phyloP scores from a whole-genome alignment of 108 stramenopile genomes.

The Cyclotella baltica region DNA sequence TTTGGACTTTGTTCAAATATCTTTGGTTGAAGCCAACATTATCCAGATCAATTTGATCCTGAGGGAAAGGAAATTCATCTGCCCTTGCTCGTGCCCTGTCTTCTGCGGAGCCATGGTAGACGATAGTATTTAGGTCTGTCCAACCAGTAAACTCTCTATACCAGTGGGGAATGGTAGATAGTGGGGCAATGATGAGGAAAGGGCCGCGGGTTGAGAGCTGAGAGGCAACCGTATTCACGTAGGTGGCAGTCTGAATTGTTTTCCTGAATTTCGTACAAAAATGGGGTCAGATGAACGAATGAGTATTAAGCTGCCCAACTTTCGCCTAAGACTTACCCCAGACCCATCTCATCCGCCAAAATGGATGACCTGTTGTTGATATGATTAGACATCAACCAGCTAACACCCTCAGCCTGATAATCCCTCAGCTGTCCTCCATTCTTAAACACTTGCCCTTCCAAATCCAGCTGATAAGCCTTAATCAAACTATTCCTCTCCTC shows the following conservation, averaged over 20 bases:
- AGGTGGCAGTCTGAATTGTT: constrained; percentile 90
- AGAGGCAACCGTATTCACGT: constrained; percentile 68
- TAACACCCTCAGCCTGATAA: constrained; percentile 95
- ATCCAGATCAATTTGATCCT: constrained; percentile 61
- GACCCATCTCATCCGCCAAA: constrained; percentile 97
- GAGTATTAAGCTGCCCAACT: not conserved
- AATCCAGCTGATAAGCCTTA: constrained; percentile 59
- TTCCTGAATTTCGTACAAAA: constrained; percentile 47
- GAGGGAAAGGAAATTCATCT: constrained; percentile 81
- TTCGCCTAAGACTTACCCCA: constrained; percentile 63
- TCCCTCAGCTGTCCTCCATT: constrained; percentile 89
- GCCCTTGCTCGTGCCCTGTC: constrained; percentile 83
- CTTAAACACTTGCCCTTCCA: constrained; percentile 61
- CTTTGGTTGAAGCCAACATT: constrained; percentile 63
- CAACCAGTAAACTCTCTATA: constrained; percentile 90
- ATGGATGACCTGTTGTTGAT: constrained; percentile 82
- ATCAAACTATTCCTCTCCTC: constrained; percentile 60
- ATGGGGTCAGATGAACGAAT: not conserved
- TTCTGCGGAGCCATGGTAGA: constrained; percentile 91
- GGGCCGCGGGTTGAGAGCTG: constrained; percentile 68
- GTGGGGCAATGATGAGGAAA: constrained; percentile 92
- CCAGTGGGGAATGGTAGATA: constrained; percentile 96
- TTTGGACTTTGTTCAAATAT: constrained; percentile 64
- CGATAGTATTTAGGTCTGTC: constrained; percentile 93
- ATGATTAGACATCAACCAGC: constrained; percentile 90